Evolutionary conservation across 306 rosid genomes (phyloP), one percentile per base, ranked within the genome.

Genomic region (Styphnolobium japonicum): DNA sequence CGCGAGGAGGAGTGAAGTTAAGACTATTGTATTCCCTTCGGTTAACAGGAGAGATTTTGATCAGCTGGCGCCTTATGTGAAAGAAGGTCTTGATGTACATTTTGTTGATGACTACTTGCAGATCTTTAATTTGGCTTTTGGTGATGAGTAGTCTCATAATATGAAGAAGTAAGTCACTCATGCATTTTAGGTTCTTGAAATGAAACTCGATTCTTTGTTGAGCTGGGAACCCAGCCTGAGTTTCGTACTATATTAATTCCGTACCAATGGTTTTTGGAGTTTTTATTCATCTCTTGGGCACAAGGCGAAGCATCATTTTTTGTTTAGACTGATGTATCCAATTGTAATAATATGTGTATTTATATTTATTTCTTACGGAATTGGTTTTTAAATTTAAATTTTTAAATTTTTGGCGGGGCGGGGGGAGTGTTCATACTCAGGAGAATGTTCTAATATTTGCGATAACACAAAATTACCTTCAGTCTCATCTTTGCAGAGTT

Each of bases 81-180:
- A 90, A 89, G 97, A 96, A 84, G 98, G 99, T 72, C 92, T 96
- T 25, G 94, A 88, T 73, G 99, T 96, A 82, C 96, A 90, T 86
- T 96, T 96, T 81, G 99, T 96, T 57, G 93, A 96, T 45, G 96
- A 89, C 67, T 96, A 90, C 83, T 71, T 70, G 74, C 93, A 91
- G 84, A 93, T 93, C 80, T 91, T 87, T 48, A 46, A 85, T 77
- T 73, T 93, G 83, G 97, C 99, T 81, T 91, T 96, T 79, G 76
- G 49, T 29, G 83, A 85, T 27, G 87, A 86, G 52, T 69, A 80
- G 25, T 80, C 72, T 69, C 75, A 75, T 60, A 70, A 75, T 16
- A 46, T 55, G n/a, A 66, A 79, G 72, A 71, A 84, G 43, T 79
- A 64, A 78, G 74, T 82, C 66, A 11, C 40, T 60, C 65, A 66